Conservation (phyloP, 495 filamentous ascomycete genomes). For the Articulospora tetracladia region DNA sequence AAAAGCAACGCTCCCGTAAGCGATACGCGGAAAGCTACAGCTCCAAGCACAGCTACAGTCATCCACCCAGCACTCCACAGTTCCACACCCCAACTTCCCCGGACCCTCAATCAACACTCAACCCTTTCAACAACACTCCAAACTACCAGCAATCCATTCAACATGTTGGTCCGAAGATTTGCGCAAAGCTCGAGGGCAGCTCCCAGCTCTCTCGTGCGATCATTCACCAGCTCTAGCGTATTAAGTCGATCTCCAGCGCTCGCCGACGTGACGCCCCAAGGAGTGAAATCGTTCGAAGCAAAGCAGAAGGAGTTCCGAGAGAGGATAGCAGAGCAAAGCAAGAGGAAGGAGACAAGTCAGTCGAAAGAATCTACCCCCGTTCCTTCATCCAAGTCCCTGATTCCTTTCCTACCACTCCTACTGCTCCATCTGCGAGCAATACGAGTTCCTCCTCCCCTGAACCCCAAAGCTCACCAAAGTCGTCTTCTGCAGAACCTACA, state of each 20-base stretch:
- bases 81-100: neutral
- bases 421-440: slow-evolving; percentile 54
- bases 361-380: slow-evolving; percentile 32
- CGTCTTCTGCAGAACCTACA: slow-evolving; percentile 47
- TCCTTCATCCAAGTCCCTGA: slow-evolving; percentile 20
- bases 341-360: slow-evolving; percentile 77
- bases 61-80: slow-evolving; percentile 2
- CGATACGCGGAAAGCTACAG: neutral
- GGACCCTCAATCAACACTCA: slow-evolving; percentile 4
- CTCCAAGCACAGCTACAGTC: neutral
- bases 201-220: slow-evolving; percentile 42
- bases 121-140: slow-evolving; percentile 10
- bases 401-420: slow-evolving; percentile 36
- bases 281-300: slow-evolving; percentile 68
- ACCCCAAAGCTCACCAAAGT: slow-evolving; percentile 62
- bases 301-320: slow-evolving; percentile 85
- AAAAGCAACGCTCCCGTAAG: neutral
- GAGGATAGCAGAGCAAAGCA: slow-evolving; percentile 69
- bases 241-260: slow-evolving; percentile 59
- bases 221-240: slow-evolving; percentile 56
- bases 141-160: slow-evolving; percentile 6
- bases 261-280: slow-evolving; percentile 73
- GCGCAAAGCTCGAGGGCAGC: slow-evolving; percentile 38
- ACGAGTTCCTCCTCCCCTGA: slow-evolving; percentile 38
- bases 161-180: slow-evolving; percentile 33